These are phyloP conservation scores for Sporothrix protearum DNA, from an alignment of 2,329 filamentous ascomycete genomes.

Conservation along the genomic window DNA sequence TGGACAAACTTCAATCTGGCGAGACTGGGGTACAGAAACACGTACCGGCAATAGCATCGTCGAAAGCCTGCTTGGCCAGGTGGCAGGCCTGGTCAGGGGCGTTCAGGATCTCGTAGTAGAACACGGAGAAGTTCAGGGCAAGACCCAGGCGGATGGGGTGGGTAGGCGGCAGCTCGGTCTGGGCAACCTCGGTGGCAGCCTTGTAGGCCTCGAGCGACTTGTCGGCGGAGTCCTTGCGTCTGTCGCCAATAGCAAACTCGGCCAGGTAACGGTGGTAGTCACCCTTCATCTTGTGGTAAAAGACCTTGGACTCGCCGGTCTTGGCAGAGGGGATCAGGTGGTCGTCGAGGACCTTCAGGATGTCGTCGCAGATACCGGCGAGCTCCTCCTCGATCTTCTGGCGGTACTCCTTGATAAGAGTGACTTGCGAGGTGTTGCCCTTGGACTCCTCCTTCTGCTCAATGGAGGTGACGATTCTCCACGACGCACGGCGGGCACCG, in stretches of 20 bases:
- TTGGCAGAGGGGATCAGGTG: slow-evolving; percentile 91
- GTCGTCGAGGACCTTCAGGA: slow-evolving; percentile 89
- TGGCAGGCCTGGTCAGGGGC: slow-evolving; percentile 98
- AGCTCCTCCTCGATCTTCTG: slow-evolving; percentile 97
- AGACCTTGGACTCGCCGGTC: slow-evolving; percentile 97
- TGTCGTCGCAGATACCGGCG: slow-evolving; percentile 95
- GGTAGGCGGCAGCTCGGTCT: slow-evolving; percentile 83
- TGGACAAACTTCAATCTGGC: no score
- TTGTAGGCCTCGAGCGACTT: slow-evolving; percentile 98
- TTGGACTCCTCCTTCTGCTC: slow-evolving; percentile 99
- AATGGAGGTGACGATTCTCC: slow-evolving; percentile 99
- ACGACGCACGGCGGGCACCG: slow-evolving; percentile 94
- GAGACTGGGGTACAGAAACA: background rate
- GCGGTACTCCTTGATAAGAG: slow-evolving; percentile 95
- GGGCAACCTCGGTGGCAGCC: slow-evolving; percentile 89
- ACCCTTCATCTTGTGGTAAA: slow-evolving; percentile 99
- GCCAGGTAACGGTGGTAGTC: slow-evolving; percentile 99
- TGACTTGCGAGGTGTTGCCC: slow-evolving; percentile 88
- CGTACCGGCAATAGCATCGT: slow-evolving; percentile 80
- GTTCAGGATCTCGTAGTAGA: slow-evolving; percentile 83
- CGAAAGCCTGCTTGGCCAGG: slow-evolving; percentile 91
- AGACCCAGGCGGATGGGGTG: slow-evolving; percentile 91
- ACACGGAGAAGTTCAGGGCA: slow-evolving; percentile 63
- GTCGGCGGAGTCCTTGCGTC: slow-evolving; percentile 91
- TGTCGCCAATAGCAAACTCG: slow-evolving; percentile 91